Conservation (phyloP, 192 early-diverging fungal species). For the Backusella tarrabulga region DNA sequence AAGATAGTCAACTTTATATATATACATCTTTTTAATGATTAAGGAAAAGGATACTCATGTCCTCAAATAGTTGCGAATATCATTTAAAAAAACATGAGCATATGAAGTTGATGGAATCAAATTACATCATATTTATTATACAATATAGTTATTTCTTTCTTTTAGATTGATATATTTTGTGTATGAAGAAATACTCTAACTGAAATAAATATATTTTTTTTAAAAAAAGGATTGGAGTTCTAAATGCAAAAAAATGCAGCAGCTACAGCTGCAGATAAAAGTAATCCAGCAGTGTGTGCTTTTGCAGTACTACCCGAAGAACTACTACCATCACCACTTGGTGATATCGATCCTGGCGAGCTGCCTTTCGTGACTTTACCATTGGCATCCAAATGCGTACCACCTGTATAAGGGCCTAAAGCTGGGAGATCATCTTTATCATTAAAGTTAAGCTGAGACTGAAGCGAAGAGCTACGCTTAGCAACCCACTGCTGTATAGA, state of each 20-base stretch:
- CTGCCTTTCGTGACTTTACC: conserved; percentile 14
- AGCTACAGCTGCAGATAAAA: neutral
- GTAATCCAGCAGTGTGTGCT: neutral
- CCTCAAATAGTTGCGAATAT: neutral
- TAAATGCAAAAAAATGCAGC: conserved; percentile 2
- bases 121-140: neutral
- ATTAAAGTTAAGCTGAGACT: conserved; percentile 25
- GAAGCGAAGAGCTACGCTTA: conserved; percentile 15
- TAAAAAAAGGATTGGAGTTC: neutral
- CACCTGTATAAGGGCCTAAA: conserved; percentile 22
- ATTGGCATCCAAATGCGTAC: conserved; percentile 9
- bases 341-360: neutral
- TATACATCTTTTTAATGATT: neutral
- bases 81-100: neutral
- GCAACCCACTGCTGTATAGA: conserved; percentile 17
- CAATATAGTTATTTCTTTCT: neutral
- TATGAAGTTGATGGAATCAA: neutral
- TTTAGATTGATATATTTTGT: neutral
- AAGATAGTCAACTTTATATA: neutral
- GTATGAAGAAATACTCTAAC: neutral
- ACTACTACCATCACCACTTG: neutral
- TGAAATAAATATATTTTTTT: conserved; percentile 4
- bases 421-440: conserved; percentile 35
- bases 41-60: neutral
- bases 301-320: neutral